These are phyloP conservation scores for Magnusiomyces paraingens DNA, from an alignment of 1,139 yeast species.

Conservation along the genomic window DNA sequence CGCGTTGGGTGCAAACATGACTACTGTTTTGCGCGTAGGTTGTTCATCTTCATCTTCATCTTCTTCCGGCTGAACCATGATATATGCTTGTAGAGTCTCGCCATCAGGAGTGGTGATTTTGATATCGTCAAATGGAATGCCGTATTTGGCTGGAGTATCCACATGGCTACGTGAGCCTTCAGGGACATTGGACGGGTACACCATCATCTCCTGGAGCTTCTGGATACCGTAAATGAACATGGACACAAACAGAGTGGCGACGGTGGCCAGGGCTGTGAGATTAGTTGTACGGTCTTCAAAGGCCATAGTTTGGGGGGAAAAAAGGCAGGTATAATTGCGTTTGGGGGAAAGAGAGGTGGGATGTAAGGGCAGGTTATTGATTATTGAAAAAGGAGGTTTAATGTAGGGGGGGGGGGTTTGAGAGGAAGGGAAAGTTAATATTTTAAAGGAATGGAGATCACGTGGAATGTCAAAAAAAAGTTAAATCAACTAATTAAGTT, in stretches of 20 bases:
- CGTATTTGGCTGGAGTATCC: slow-evolving; percentile 70
- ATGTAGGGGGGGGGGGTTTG: too few relatives aligned
- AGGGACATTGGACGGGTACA: slow-evolving; percentile 79
- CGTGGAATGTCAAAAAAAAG: too few relatives aligned
- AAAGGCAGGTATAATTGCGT: too few relatives aligned
- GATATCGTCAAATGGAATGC: slow-evolving; percentile 61
- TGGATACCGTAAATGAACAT: slow-evolving; percentile 43
- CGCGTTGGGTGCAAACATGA: slow-evolving; percentile 87
- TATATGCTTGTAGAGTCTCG: slow-evolving; percentile 44
- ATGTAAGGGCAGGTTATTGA: too few relatives aligned
- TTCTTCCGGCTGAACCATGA: slow-evolving; percentile 25
- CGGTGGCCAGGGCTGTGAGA: too few relatives aligned
- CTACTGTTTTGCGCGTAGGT: slow-evolving; percentile 43
- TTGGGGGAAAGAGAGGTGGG: too few relatives aligned
- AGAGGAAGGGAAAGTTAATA: too few relatives aligned
- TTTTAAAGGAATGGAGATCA: too few relatives aligned
- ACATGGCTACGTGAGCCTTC: slow-evolving; percentile 64
- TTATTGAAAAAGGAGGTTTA: too few relatives aligned
- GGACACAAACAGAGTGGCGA: background rate
- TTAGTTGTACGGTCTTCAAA: too few relatives aligned
- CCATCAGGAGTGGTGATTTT: slow-evolving; percentile 64
- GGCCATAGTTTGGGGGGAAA: too few relatives aligned
- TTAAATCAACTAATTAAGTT: too few relatives aligned
- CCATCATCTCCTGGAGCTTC: slow-evolving; percentile 57
- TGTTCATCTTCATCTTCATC: slow-evolving; percentile 2